Conservation (phyloP, 768 basidiomycete genomes). For the Boletus fagicola region DNA sequence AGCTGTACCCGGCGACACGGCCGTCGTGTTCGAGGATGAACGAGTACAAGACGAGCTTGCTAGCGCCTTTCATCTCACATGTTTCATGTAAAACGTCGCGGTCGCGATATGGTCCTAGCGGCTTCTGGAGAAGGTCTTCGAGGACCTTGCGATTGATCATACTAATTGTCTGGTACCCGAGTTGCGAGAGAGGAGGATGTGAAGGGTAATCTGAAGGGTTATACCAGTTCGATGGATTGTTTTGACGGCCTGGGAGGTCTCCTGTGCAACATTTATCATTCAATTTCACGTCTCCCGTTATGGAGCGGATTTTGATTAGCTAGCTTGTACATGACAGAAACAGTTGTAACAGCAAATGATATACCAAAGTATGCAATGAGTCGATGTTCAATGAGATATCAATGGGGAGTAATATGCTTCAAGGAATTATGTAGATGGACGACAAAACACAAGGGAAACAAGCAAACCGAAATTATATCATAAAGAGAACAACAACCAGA, state of each 20-base stretch:
- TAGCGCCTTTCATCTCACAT: constrained; percentile 17
- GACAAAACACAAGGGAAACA: constrained; percentile 17
- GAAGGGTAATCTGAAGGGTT: neutral
- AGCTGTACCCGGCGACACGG: constrained; percentile 26
- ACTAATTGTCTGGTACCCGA: neutral
- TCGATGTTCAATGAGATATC: constrained; percentile 28
- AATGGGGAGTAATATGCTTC: constrained; percentile 20
- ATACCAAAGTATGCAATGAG: constrained; percentile 28
- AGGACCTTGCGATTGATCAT: constrained; percentile 23
- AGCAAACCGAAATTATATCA: constrained; percentile 28
- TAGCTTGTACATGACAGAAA: constrained; percentile 31
- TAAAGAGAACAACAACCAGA: constrained; percentile 28
- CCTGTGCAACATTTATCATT: neutral
- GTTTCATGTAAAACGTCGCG: constrained; percentile 21
- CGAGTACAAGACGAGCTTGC: constrained; percentile 27
- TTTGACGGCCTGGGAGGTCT: neutral
- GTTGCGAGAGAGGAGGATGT: neutral
- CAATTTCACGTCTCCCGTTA: constrained; percentile 1
- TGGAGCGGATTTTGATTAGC: constrained; percentile 11
- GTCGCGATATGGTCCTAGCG: constrained; percentile 34
- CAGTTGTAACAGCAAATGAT: constrained; percentile 30
- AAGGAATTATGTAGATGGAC: constrained; percentile 28
- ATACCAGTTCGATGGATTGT: neutral
- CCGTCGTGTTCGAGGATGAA: constrained; percentile 30
- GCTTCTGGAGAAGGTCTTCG: constrained; percentile 24